phyloP scores from a whole-genome alignment of 169 alveolate genomes.

The Theileria annulata region DNA sequence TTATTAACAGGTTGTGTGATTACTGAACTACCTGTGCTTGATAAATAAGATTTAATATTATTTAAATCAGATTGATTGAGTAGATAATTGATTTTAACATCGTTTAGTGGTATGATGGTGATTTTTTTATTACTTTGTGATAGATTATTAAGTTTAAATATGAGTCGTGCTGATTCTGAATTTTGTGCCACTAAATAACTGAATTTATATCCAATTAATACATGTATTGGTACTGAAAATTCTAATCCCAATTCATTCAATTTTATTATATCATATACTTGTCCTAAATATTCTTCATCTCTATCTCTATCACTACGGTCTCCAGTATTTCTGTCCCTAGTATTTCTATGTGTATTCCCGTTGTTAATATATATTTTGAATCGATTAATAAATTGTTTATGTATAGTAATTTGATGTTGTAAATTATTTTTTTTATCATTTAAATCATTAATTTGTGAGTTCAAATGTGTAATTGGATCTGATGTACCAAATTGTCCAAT shows the following conservation, averaged over 20 bases:
- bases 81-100: slow-evolving; percentile 60
- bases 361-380: slow-evolving; percentile 24
- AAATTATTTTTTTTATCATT: not conserved
- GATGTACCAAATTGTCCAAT: not conserved
- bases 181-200: slow-evolving; percentile 67
- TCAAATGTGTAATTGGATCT: not conserved
- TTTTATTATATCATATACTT: slow-evolving; percentile 65
- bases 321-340: slow-evolving; percentile 13
- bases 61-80: slow-evolving; percentile 35
- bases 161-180: slow-evolving; percentile 62
- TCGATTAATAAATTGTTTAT: not conserved
- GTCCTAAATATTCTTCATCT: slow-evolving; percentile 58
- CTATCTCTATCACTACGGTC: slow-evolving; percentile 12
- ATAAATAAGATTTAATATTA: slow-evolving; percentile 1
- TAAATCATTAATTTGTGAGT: not conserved
- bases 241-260: slow-evolving; percentile 50
- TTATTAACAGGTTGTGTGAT: slow-evolving; percentile 48
- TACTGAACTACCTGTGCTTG: slow-evolving; percentile 35
- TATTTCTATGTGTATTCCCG: slow-evolving; percentile 14
- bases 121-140: slow-evolving; percentile 56
- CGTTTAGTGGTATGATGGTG: slow-evolving; percentile 74
- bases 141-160: slow-evolving; percentile 68
- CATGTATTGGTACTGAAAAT: slow-evolving; percentile 69
- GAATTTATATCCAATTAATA: slow-evolving; percentile 67
- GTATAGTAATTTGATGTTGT: not conserved